Base-by-base conservation (phyloP, 805 yeast species). In the Yamadazyma sp. region DNA sequence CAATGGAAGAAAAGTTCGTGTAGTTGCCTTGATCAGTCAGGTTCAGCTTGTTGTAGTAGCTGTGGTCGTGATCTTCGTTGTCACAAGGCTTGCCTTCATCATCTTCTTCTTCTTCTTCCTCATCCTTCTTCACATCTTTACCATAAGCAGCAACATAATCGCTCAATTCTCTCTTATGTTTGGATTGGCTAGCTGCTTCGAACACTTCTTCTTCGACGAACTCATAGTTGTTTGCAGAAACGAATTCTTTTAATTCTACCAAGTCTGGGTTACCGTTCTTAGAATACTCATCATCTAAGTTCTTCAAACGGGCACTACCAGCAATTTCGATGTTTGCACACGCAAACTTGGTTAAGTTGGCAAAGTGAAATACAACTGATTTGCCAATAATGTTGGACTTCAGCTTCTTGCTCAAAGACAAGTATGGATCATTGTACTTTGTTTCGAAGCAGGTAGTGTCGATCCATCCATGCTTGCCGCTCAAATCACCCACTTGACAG, bases 391-490 rank as follows among this genome's bases (percentile, higher is more conserved):
- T 67, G 50, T 71, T 77, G n/a, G 84, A 71, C 30, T 73, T 71
- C 32, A 77, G 69, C 32, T 60, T 57, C 24, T 75, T 73, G 50
- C 79, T 71, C 56, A 83, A 70, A 0, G 89, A 80, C 37, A 84
- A 57, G 56, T 72, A 83, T 5, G 81, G 82, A 52, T 84, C 90
- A 41, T 69, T 61, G 55, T 79, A 84, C 42, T 70, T 67, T 19
- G 77, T 64, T 57, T 80, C 82, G 57, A 76, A 80, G 54, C 87
- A 81, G 9, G 86, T 81, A 14, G 85, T 71, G 53, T 81, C 73
- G 52, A 84, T 79, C 62, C 64, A 73, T 9, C 91, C 91, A 59
- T 83, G 89, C 56, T 82, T 83, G 29, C 91, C 91, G 23, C 85
- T 75, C 49, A 83, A 74, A 53, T 83, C 90, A 41, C 91, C 91